A percentile compares a stretch with the other conserved stretches of the same genome.
phyloP scores from a whole-genome alignment of 2,329 filamentous ascomycete genomes.

The Rachicladosporium sp. region DNA sequence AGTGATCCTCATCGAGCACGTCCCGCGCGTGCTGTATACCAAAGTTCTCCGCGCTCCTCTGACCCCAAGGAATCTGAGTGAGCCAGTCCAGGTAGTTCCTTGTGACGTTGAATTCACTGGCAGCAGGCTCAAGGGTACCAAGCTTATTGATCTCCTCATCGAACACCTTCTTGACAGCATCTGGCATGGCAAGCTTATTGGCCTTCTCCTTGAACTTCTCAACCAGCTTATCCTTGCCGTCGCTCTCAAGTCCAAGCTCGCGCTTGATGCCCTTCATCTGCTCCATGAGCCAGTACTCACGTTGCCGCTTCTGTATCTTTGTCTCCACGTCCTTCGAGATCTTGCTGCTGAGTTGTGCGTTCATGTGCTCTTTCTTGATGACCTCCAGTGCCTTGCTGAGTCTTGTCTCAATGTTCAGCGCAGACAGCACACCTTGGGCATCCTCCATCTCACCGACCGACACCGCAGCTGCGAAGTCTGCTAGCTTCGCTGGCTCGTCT shows the following conservation, averaged over 20 bases:
- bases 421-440: constrained; percentile 80
- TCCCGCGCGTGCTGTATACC: constrained; percentile 80
- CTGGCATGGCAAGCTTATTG: constrained; percentile 87
- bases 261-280: constrained; percentile 98
- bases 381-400: constrained; percentile 85
- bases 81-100: constrained; percentile 98
- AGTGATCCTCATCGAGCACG: constrained; percentile 91
- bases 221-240: constrained; percentile 95
- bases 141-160: constrained; percentile 98
- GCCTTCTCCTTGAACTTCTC: constrained; percentile 97
- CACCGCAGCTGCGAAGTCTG: constrained; percentile 93
- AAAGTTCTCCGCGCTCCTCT: constrained; percentile 92
- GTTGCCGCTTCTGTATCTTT: constrained; percentile 93
- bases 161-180: constrained; percentile 92
- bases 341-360: constrained; percentile 90
- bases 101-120: constrained; percentile 97
- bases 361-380: constrained; percentile 97
- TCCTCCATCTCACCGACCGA: constrained; percentile 88
- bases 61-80: constrained; percentile 95
- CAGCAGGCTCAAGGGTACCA: constrained; percentile 84
- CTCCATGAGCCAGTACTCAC: constrained; percentile 98
- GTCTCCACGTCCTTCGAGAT: constrained; percentile 96
- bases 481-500: constrained; percentile 85
- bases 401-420: constrained; percentile 81
- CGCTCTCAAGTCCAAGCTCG: constrained; percentile 90